Evolutionary conservation across 2,329 filamentous ascomycete genomes (phyloP).

Genomic region (Talaromyces amestolkiae): DNA sequence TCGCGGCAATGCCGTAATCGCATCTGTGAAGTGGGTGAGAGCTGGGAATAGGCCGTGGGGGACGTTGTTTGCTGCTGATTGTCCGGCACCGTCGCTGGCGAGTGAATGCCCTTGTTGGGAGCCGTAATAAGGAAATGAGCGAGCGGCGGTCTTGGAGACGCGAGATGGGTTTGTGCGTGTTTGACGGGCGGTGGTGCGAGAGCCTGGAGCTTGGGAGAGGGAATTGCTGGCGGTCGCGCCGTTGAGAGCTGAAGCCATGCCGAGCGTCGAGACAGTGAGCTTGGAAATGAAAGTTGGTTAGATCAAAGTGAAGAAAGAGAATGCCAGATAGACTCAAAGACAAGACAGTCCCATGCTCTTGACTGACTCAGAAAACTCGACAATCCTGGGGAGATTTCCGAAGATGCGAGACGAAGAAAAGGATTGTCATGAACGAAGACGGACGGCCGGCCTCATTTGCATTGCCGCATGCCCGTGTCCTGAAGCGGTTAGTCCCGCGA

Average conservation of each 20-base stretch:
- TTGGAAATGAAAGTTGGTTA: not conserved
- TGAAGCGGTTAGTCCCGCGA: not conserved
- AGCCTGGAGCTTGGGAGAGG: constrained; percentile 30
- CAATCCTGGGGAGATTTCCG: not conserved
- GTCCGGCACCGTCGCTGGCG: constrained; percentile 6
- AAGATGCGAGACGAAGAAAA: not conserved
- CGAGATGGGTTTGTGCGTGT: constrained; percentile 51
- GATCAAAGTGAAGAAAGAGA: not conserved
- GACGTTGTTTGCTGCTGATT: constrained; percentile 25
- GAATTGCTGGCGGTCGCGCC: constrained; percentile 27
- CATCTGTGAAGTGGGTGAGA: constrained; percentile 78
- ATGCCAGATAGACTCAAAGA: not conserved
- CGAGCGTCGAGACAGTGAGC: not conserved
- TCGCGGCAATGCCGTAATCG: constrained; percentile 85
- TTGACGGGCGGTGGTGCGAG: constrained; percentile 43
- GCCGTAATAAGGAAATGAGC: constrained; percentile 41
- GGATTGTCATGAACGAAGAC: constrained; percentile 1
- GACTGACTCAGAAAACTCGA: not conserved
- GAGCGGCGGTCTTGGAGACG: constrained; percentile 45
- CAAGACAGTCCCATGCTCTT: not conserved
- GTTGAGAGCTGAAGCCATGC: constrained; percentile 24
- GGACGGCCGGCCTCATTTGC: not conserved
- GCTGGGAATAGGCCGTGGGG: constrained; percentile 61
- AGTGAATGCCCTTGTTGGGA: constrained; percentile 24
- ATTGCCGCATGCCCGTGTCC: constrained; percentile 4